These are phyloP conservation scores for Neurospora sp. DNA, from an alignment of 495 filamentous ascomycete species.

Conservation along the genomic window DNA sequence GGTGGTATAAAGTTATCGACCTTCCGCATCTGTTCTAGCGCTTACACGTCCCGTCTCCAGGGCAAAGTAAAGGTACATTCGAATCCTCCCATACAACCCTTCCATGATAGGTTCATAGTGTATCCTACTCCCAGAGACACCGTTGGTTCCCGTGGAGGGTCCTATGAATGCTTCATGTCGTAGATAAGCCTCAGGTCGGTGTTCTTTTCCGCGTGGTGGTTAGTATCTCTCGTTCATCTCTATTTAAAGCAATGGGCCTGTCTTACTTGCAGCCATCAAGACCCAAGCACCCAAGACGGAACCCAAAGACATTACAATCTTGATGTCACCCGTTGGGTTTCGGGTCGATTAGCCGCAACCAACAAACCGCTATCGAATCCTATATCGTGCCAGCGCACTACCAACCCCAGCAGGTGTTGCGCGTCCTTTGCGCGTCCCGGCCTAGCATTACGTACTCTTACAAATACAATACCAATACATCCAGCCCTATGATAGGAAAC, in stretches of 20 bases:
- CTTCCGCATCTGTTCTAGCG: neutral
- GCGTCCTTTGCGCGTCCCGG: neutral
- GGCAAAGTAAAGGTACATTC: neutral
- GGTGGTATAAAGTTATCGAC: neutral
- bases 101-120: neutral
- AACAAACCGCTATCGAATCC: neutral
- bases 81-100: neutral
- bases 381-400: neutral
- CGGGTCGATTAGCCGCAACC: neutral
- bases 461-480: neutral
- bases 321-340: neutral
- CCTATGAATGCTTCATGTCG: neutral
- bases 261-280: neutral
- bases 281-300: neutral
- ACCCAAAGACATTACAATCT: neutral
- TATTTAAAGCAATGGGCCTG: neutral
- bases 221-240: neutral
- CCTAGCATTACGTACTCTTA: neutral
- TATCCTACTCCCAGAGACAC: neutral
- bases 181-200: neutral
- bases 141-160: neutral
- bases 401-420: neutral
- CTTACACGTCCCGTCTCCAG: neutral
- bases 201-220: neutral
- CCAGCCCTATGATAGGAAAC: neutral